These are phyloP conservation scores for Dianthus caryophyllus DNA, from an alignment of 148 eudicot species.

Conservation along the genomic window DNA sequence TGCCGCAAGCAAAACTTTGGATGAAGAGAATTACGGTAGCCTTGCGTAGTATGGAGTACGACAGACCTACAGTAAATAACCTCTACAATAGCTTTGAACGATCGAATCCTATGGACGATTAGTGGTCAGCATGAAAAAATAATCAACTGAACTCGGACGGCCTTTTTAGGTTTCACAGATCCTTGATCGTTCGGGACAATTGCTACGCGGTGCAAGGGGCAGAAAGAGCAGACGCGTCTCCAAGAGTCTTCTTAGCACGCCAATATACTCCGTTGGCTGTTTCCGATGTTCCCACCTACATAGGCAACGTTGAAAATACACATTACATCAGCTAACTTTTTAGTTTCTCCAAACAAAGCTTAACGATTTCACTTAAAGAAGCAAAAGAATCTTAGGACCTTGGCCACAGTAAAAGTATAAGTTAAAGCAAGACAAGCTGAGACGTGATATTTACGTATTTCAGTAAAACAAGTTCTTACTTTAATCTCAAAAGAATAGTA, in stretches of 20 bases:
- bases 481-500: slow-evolving; percentile 62
- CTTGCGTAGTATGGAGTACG: not conserved
- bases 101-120: not conserved
- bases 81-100: not conserved
- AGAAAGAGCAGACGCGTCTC: slow-evolving; percentile 36
- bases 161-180: not conserved
- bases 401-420: not conserved
- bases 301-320: not conserved
- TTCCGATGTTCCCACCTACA: slow-evolving; percentile 81
- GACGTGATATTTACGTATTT: slow-evolving; percentile 6
- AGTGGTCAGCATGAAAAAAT: not conserved
- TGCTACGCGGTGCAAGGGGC: slow-evolving; percentile 10
- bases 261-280: slow-evolving; percentile 65
- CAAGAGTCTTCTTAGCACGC: slow-evolving; percentile 69
- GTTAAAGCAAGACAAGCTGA: not conserved
- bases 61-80: not conserved
- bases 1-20: not conserved
- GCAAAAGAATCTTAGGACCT: not conserved
- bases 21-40: not conserved
- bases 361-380: not conserved
- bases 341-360: not conserved
- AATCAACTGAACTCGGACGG: not conserved
- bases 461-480: slow-evolving; percentile 33
- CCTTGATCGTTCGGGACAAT: not conserved
- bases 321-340: slow-evolving; percentile 3